These are phyloP conservation scores for Boletus rubroflammeus DNA, from an alignment of 768 basidiomycete genomes.

Conservation along the genomic window DNA sequence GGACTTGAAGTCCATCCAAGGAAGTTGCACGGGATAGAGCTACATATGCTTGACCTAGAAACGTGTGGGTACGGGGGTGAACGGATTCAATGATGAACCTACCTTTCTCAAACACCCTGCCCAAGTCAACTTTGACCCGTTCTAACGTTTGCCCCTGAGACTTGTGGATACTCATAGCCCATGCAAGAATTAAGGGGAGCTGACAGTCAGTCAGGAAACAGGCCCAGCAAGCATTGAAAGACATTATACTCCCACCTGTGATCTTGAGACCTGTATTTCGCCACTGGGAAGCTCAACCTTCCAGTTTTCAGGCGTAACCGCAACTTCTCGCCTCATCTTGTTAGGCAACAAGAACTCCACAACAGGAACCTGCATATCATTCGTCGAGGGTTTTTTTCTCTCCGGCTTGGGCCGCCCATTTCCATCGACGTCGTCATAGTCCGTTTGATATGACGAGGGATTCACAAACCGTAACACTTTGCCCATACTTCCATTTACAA, in stretches of 20 bases:
- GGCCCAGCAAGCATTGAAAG: neutral
- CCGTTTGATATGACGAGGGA: slow-evolving; percentile 43
- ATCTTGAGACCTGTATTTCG: slow-evolving; percentile 73
- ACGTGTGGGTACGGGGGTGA: neutral
- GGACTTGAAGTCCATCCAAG: slow-evolving; percentile 79
- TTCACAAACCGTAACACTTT: slow-evolving; percentile 73
- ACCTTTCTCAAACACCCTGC: slow-evolving; percentile 92
- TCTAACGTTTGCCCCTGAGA: slow-evolving; percentile 96
- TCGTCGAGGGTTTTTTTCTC: slow-evolving; percentile 26
- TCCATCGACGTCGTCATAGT: slow-evolving; percentile 34
- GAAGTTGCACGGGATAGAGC: slow-evolving; percentile 87
- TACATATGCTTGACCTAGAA: slow-evolving; percentile 82
- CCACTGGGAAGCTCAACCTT: slow-evolving; percentile 88
- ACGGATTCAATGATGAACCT: slow-evolving; percentile 7
- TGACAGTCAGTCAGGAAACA: slow-evolving; percentile 29
- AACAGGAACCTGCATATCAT: slow-evolving; percentile 52
- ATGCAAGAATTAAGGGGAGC: slow-evolving; percentile 86
- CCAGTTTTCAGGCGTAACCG: slow-evolving; percentile 73
- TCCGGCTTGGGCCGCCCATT: slow-evolving; percentile 37
- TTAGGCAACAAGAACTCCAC: slow-evolving; percentile 74
- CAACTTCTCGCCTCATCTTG: slow-evolving; percentile 47
- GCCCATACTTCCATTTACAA: slow-evolving; percentile 96
- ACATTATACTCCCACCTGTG: slow-evolving; percentile 54
- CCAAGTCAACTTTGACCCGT: slow-evolving; percentile 90
- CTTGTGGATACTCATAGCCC: slow-evolving; percentile 99